phyloP scores from a whole-genome alignment of 148 eudicot genomes.

The Camellia lanceoleosa region DNA sequence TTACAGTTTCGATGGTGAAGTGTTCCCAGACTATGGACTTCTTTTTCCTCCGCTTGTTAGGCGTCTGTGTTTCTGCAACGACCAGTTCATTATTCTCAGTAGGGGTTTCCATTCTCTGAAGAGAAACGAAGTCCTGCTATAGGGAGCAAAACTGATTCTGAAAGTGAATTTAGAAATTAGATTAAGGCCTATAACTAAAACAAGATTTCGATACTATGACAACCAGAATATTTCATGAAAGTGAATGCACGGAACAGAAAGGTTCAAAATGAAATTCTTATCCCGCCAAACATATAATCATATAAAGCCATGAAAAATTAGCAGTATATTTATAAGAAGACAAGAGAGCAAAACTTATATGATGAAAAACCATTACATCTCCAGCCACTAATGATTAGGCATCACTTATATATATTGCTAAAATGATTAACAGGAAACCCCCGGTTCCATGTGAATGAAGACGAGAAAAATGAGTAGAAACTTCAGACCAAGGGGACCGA shows the following conservation, averaged over 20 bases:
- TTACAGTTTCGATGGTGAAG: slow-evolving; percentile 56
- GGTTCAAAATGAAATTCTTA: neutral
- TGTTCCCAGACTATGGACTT: slow-evolving; percentile 74
- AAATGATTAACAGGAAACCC: neutral
- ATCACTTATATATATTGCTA: neutral
- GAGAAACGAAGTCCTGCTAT: slow-evolving; percentile 4
- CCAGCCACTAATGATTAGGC: neutral
- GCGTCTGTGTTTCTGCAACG: slow-evolving; percentile 25
- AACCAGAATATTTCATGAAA: neutral
- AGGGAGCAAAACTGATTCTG: neutral
- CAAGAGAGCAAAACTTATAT: neutral
- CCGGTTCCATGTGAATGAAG: neutral
- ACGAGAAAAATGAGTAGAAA: neutral
- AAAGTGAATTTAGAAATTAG: neutral
- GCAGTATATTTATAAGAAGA: neutral
- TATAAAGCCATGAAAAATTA: neutral
- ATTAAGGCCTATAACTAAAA: neutral
- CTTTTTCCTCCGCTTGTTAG: slow-evolving; percentile 52
- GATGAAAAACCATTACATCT: neutral
- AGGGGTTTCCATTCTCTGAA: slow-evolving; percentile 18
- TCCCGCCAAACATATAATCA: neutral
- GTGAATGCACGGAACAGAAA: neutral
- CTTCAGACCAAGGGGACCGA: neutral
- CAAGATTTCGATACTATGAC: neutral
- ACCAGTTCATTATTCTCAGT: slow-evolving; percentile 19